Conservation (phyloP, 805 yeast genomes). For the Sugiyamaella floridensis region DNA sequence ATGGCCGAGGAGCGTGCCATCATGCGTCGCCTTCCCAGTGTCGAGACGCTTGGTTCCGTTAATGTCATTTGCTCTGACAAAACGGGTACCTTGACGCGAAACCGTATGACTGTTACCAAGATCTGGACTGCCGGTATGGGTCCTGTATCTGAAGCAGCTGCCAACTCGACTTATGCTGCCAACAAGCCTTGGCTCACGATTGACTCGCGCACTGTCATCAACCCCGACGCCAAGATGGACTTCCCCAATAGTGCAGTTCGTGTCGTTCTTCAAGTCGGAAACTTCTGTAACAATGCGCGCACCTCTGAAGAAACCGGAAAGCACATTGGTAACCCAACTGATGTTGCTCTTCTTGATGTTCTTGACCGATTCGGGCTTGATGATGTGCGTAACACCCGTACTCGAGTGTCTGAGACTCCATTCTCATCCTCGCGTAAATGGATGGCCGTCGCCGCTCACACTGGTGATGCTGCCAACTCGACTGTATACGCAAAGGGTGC, state of each 20-base stretch:
- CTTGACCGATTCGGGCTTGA: conserved; percentile 62
- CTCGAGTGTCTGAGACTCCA: conserved; percentile 68
- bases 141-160: neutral
- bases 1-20: conserved; percentile 95
- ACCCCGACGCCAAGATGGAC: conserved; percentile 2
- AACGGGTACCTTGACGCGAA: conserved; percentile 84
- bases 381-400: conserved; percentile 54
- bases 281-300: conserved; percentile 32
- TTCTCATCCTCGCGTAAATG: conserved; percentile 79
- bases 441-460: conserved; percentile 73
- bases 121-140: conserved; percentile 64
- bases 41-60: conserved; percentile 90
- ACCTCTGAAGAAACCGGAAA: conserved; percentile 50
- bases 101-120: conserved; percentile 83
- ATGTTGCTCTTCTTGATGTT: conserved; percentile 79
- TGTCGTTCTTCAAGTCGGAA: conserved; percentile 25
- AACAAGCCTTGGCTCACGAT: conserved; percentile 14
- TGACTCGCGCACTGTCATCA: conserved; percentile 4
- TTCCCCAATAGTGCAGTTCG: conserved; percentile 16
- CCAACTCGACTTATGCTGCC: neutral
- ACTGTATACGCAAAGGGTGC: conserved; percentile 83
- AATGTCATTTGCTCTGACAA: conserved; percentile 90
- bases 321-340: conserved; percentile 89
- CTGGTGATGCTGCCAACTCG: conserved; percentile 50
- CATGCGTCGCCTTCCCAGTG: conserved; percentile 88